These are phyloP conservation scores for Gnomoniopsis sp. DNA, from an alignment of 2,329 filamentous ascomycete genomes.

Conservation along the genomic window DNA sequence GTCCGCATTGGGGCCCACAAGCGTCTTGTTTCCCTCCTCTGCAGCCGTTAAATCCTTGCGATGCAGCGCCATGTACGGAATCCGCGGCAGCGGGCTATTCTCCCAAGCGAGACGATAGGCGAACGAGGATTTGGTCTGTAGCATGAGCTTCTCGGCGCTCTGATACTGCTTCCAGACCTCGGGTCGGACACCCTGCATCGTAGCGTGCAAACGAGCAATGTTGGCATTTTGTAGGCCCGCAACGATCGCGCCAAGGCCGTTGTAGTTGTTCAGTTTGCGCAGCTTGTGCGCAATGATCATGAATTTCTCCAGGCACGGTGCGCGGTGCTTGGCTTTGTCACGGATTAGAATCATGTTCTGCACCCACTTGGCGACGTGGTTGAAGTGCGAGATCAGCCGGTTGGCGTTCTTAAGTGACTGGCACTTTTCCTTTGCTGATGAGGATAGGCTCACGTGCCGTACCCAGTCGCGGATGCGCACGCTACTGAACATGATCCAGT, in stretches of 20 bases:
- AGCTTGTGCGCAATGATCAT: constrained; percentile 86
- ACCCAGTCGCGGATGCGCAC: constrained; percentile 92
- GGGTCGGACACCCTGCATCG: constrained; percentile 68
- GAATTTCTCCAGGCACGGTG: constrained; percentile 88
- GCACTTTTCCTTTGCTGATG: constrained; percentile 69
- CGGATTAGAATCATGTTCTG: constrained; percentile 81
- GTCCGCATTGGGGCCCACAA: constrained; percentile 69
- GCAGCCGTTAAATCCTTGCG: constrained; percentile 86
- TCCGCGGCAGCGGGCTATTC: constrained; percentile 84
- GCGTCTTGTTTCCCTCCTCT: constrained; percentile 88
- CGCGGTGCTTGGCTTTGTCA: constrained; percentile 94
- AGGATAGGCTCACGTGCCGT: constrained; percentile 77
- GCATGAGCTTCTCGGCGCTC: constrained; percentile 86
- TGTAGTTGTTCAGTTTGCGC: constrained; percentile 93
- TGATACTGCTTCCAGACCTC: constrained; percentile 80
- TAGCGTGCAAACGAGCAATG: constrained; percentile 79
- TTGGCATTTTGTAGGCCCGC: constrained; percentile 88
- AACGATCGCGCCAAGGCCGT: constrained; percentile 87
- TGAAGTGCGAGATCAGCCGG: constrained; percentile 91
- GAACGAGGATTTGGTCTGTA: constrained; percentile 86
- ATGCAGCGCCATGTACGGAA: constrained; percentile 90
- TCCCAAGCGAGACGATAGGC: constrained; percentile 98
- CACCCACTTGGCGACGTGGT: constrained; percentile 79
- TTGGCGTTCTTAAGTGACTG: constrained; percentile 82
- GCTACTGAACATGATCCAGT: constrained; percentile 97